phyloP scores from a whole-genome alignment of 768 basidiomycete genomes.

The Suillus luteus region DNA sequence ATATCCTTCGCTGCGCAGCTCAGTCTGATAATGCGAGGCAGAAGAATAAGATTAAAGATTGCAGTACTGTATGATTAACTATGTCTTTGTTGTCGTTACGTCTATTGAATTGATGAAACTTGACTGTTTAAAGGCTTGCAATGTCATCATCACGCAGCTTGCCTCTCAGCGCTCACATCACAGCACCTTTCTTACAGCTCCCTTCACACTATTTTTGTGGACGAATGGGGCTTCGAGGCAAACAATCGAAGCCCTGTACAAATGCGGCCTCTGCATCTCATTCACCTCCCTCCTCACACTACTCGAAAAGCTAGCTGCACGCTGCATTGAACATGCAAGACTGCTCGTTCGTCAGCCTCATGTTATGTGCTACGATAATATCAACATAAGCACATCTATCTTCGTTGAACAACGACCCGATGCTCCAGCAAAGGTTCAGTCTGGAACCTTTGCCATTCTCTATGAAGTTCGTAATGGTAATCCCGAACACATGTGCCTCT shows the following conservation, averaged over 20 bases:
- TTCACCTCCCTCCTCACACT: neutral
- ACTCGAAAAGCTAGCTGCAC: neutral
- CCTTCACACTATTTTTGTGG: neutral
- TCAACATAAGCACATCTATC: neutral
- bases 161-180: neutral
- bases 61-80: constrained; percentile 1
- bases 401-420: neutral
- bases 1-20: neutral
- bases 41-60: neutral
- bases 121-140: no score
- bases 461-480: neutral
- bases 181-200: neutral
- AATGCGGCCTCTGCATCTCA: neutral
- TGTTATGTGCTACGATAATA: neutral
- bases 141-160: neutral
- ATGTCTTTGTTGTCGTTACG: neutral
- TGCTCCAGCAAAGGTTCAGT: neutral
- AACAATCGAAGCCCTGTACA: neutral
- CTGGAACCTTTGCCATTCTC: neutral
- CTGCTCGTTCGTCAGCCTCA: neutral
- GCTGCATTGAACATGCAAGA: neutral
- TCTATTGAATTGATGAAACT: no score
- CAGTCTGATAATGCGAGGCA: neutral
- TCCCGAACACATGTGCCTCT: neutral
- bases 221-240: neutral